Conservation (phyloP, 805 yeast genomes). For the Starmerella stellata region DNA sequence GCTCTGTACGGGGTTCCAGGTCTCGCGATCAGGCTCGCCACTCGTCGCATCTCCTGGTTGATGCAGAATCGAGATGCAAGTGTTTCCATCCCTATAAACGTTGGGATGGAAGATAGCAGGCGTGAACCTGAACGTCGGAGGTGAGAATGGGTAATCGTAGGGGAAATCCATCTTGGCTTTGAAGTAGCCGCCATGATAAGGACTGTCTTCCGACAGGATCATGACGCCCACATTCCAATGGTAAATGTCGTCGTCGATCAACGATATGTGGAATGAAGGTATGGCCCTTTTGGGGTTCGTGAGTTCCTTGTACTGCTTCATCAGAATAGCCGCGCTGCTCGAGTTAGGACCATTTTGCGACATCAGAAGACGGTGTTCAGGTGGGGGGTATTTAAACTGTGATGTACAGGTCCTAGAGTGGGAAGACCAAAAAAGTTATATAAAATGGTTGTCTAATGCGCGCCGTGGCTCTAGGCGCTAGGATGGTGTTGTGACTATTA, state of each 20-base stretch:
- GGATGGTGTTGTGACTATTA: too few relatives aligned
- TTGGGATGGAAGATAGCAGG: slow-evolving; percentile 92
- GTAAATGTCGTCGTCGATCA: slow-evolving; percentile 44
- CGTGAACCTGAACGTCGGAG: slow-evolving; percentile 81
- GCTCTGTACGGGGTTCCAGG: slow-evolving; percentile 62
- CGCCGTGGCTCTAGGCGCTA: too few relatives aligned
- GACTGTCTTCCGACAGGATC: slow-evolving; percentile 76
- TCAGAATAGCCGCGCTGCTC: slow-evolving; percentile 58
- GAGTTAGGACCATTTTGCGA: slow-evolving; percentile 13
- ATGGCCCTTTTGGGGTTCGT: slow-evolving; percentile 79
- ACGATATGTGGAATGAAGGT: slow-evolving; percentile 44
- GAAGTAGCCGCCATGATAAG: slow-evolving; percentile 86
- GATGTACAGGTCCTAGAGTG: background rate
- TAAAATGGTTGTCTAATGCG: too few relatives aligned
- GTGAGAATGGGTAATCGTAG: slow-evolving; percentile 72
- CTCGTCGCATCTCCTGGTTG: slow-evolving; percentile 78
- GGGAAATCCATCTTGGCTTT: slow-evolving; percentile 90
- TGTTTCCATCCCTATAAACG: slow-evolving; percentile 79
- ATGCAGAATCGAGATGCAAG: slow-evolving; percentile 85
- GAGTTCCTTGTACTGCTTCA: slow-evolving; percentile 85
- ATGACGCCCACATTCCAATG: slow-evolving; percentile 77
- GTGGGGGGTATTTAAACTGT: background rate
- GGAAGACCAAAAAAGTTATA: too few relatives aligned
- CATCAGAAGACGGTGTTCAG: slow-evolving; percentile 1
- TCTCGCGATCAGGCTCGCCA: slow-evolving; percentile 84